Base-by-base conservation (phyloP, 768 basidiomycete genomes). In the Mrakia gelida region DNA sequence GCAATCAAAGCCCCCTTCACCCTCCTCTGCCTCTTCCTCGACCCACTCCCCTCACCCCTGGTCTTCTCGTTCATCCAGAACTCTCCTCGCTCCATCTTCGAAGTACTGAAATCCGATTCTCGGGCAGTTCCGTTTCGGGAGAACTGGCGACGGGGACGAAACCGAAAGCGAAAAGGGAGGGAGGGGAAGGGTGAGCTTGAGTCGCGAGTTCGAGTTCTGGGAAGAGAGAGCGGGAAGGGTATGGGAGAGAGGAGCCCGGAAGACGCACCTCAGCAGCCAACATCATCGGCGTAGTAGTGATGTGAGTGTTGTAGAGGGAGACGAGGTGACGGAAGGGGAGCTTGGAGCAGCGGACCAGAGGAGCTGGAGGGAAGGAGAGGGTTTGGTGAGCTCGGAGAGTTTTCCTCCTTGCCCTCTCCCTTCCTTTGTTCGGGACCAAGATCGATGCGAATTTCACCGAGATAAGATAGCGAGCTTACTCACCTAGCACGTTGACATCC, bases 241-340 rank as follows among this genome's bases (percentile, higher is more conserved):
- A n/a, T n/a, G n/a, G n/a, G 7, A 26, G 7, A 73, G 56, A 45
- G 7, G 34, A 63, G 62, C 34, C 21, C 4, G 74, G 38, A 4
- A 73, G 43, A 65, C 71, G 28, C 1, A 72, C 71, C 59, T 63
- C 59, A 41, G 72, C 81, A 26, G 45, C 81, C 77, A 82, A 84
- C 23, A 86, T 87, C 87, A 87, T 87, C 1, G 87, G 87, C n/a
- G 87, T 86, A 76, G 85, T 82, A 1, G 86, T 87, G 75, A 87
- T 85, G 73, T 86, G 87, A 6, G 83, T 84, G 41, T 86, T 83
- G 81, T 87, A 87, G 62, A 84, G 81, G 0, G 86, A 85, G 10
- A 85, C 84, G 3, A 87, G 82, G 62, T 85, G 84, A 16, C 87
- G 82, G 81, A 87, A 87, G 2, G 86, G 85, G 0, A 87, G 82